Evolutionary conservation across 2,329 filamentous ascomycete species (phyloP), one percentile per base, ranked within the genome.

Genomic region (Stenocarpella maydis): DNA sequence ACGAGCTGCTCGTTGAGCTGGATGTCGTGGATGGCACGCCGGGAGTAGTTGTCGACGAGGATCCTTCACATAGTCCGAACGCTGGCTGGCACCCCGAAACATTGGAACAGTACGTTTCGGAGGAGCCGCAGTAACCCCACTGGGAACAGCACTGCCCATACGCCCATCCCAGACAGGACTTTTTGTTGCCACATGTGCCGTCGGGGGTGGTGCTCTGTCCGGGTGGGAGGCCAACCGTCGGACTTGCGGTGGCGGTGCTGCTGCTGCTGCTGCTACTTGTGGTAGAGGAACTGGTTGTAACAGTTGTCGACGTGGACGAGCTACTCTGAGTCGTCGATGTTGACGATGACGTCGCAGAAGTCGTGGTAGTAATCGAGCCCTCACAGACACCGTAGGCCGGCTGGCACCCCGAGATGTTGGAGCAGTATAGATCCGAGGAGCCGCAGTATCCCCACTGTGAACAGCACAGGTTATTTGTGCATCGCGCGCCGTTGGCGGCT

Each of bases 131-230:
- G 31, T 47, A 70, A 26, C 63, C 63, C 2, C 21, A 70, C 7
- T 66, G 68, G 4, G 68, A 70, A 9, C 68, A 70, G 45, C 68
- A 70, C 26, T 68, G 67, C n/a, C 67, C 67, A n/a, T 15, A 39
- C 4, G 31, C 9, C 67, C 60, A 69, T 2, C 61, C 67, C 24
- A 69, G 31, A 34, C 67, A 69, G 2, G 67, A 65, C 19, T 65
- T 66, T 14, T 49, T 49, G 17, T 50, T 66, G n/a, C 67, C 67
- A 34, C 67, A 69, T 15, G 60, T 50, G 5, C 67, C 67, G 34
- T 69, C 67, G 4, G 61, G 41, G 12, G 60, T 69, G 15, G 49
- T n/a, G 12, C 15, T 69, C 61, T 65, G 61, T 5, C 61, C 67
- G 0, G 67, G 61, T 26, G 67, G 67, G 5, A 69, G 21, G 37